Conservation (phyloP, 108 stramenopile genomes). For the Phaeodactylum tricornutum region DNA sequence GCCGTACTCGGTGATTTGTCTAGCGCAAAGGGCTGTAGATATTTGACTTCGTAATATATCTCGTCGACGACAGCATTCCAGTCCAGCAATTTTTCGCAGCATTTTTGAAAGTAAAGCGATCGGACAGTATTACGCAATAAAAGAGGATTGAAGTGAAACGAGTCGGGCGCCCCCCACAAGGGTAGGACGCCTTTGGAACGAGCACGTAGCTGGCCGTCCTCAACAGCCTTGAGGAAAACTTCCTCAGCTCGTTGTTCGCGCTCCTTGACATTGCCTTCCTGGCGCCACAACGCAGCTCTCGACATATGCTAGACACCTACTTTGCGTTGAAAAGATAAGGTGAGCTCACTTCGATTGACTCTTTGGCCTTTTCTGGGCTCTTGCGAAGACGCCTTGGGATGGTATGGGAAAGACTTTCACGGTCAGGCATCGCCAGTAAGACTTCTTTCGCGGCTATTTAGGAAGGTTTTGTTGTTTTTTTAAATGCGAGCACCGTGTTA, state of each 20-base stretch:
- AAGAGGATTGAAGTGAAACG: constrained; percentile 88
- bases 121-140: constrained; percentile 72
- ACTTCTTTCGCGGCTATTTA: too few species aligned
- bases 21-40: constrained; percentile 86
- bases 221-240: constrained; percentile 47
- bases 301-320: too few species aligned
- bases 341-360: too few species aligned
- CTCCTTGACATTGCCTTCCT: constrained; percentile 70
- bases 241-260: constrained; percentile 60
- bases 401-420: too few species aligned
- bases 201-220: constrained; percentile 52
- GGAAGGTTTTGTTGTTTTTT: too few species aligned
- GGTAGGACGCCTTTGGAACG: constrained; percentile 49
- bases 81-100: constrained; percentile 71
- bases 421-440: too few species aligned
- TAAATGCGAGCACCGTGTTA: too few species aligned
- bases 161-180: constrained; percentile 36
- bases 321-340: too few species aligned
- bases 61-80: constrained; percentile 85
- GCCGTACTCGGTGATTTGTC: constrained; percentile 64
- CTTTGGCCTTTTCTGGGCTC: too few species aligned
- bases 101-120: constrained; percentile 79
- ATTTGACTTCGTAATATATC: constrained; percentile 85
- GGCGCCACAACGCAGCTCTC: constrained; percentile 70
- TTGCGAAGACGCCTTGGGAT: too few species aligned